Evolutionary conservation across 441 rosid species (phyloP).

Genomic region (Hura crepitans): DNA sequence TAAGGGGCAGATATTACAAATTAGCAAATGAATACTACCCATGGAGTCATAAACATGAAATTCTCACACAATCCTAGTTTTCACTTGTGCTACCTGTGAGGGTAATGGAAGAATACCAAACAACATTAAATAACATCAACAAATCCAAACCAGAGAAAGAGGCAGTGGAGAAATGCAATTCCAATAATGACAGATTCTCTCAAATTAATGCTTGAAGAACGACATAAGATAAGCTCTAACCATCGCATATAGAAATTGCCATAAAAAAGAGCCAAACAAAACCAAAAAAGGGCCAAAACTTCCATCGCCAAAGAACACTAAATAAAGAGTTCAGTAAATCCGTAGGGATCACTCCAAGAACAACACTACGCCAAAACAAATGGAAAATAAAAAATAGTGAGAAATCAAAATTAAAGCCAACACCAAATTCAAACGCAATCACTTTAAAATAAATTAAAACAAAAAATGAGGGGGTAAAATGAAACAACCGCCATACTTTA

Average conservation of each 20-base stretch:
- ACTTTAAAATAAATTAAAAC: background rate
- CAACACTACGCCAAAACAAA: too few relatives aligned
- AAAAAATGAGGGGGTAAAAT: background rate
- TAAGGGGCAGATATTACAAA: background rate
- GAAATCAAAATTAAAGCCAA: background rate
- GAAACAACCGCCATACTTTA: slow-evolving; percentile 47
- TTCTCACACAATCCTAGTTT: background rate
- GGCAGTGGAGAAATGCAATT: background rate
- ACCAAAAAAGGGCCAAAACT: background rate
- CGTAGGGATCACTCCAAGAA: background rate
- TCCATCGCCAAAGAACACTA: slow-evolving; percentile 1
- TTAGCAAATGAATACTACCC: background rate
- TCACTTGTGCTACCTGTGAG: background rate
- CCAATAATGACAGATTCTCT: background rate
- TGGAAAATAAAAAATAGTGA: background rate
- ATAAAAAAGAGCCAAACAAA: background rate
- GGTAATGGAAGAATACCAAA: slow-evolving; percentile 4
- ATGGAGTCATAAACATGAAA: background rate
- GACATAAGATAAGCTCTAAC: background rate
- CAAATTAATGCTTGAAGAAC: background rate
- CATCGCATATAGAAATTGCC: background rate
- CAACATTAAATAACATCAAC: background rate
- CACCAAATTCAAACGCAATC: slow-evolving; percentile 3
- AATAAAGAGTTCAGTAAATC: background rate
- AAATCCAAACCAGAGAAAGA: background rate